Percentiles rank a stretch among this genome's conserved stretches.
phyloP scores from a whole-genome alignment of 305 asterid genomes.

The Solanum hybrid region DNA sequence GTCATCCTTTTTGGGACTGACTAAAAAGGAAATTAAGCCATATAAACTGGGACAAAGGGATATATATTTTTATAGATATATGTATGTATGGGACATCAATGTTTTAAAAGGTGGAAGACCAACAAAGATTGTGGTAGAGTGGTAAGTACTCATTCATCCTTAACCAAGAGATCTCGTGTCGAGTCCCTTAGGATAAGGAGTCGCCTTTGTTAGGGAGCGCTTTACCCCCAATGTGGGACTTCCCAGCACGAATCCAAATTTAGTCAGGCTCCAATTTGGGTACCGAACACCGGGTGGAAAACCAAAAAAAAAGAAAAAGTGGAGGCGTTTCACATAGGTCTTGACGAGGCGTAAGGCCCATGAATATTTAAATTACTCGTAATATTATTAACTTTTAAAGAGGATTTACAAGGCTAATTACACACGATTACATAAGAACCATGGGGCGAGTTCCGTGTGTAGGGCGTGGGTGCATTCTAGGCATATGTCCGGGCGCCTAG shows the following conservation, averaged over 20 bases:
- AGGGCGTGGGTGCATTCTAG: neutral
- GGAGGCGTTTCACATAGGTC: neutral
- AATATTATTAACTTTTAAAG: neutral
- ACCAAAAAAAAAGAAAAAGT: neutral
- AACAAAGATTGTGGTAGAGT: neutral
- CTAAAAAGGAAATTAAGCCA: accelerated
- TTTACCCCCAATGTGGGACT: neutral
- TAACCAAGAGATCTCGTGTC: neutral
- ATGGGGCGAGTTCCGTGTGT: neutral
- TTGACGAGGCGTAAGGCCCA: neutral
- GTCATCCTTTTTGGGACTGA: neutral
- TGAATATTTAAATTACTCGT: neutral
- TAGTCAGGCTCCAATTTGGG: neutral
- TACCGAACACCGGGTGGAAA: accelerated
- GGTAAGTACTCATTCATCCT: neutral
- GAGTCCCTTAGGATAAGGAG: accelerated
- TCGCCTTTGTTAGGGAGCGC: too few relatives aligned
- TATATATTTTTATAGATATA: neutral
- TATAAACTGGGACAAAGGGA: neutral
- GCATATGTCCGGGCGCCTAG: neutral
- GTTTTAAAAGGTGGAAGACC: neutral
- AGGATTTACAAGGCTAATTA: neutral
- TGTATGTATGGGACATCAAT: neutral
- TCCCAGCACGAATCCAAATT: neutral
- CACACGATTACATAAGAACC: neutral